These are phyloP conservation scores for Tephrocybe sp. DNA, from an alignment of 768 basidiomycete species.

Conservation along the genomic window DNA sequence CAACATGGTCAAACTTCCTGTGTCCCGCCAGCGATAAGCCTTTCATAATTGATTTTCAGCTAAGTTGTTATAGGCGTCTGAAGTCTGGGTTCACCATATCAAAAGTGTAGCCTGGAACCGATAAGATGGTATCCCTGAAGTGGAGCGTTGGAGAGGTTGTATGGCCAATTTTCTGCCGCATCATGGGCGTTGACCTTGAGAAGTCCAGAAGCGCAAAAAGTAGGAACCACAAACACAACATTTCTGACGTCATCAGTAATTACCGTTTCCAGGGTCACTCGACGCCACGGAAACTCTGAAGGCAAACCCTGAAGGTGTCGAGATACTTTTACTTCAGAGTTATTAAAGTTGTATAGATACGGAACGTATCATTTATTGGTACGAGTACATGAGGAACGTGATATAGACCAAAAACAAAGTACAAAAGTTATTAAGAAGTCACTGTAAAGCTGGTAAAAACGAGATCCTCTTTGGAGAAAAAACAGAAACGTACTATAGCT, in stretches of 20 bases:
- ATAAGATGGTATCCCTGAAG: conserved; percentile 56
- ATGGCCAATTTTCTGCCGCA: conserved; percentile 55
- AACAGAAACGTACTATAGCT: conserved; percentile 78
- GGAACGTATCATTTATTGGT: conserved; percentile 17
- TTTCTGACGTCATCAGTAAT: conserved; percentile 6
- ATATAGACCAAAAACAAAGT: conserved; percentile 9
- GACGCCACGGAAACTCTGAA: neutral
- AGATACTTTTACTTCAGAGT: too few species aligned
- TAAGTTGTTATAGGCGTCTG: neutral
- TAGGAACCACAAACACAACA: neutral
- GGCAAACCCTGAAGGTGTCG: neutral
- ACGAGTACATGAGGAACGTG: conserved; percentile 12
- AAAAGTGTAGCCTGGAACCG: conserved; percentile 71
- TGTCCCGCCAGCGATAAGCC: conserved; percentile 69
- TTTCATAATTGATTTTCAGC: conserved; percentile 19
- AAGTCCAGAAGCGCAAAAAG: neutral
- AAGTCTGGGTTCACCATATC: conserved; percentile 46
- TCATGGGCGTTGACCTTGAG: conserved; percentile 18
- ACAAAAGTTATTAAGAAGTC: conserved; percentile 20
- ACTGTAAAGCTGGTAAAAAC: conserved; percentile 13
- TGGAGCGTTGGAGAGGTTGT: conserved; percentile 56
- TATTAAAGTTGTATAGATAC: neutral
- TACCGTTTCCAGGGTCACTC: neutral
- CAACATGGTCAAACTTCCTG: conserved; percentile 66
- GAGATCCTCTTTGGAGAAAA: neutral